Evolutionary conservation across 2,329 filamentous ascomycete genomes (phyloP).

Genomic region (Verticillium nubilum): DNA sequence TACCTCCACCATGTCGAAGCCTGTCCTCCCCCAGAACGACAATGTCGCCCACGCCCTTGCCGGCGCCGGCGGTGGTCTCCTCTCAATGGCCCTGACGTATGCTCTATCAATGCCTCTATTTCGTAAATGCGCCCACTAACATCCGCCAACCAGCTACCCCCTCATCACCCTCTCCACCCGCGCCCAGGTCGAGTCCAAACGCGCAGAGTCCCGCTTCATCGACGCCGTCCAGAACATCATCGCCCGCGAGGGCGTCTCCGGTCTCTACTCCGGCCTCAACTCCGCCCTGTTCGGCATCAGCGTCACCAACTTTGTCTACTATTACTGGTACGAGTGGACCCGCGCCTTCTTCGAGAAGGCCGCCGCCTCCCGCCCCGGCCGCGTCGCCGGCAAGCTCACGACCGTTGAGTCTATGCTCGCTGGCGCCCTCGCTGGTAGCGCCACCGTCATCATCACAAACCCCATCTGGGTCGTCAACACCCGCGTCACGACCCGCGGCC

Average conservation of each 20-base stretch:
- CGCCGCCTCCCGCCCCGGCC: conserved; percentile 67
- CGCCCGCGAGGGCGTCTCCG: conserved; percentile 81
- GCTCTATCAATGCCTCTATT: conserved; percentile 15
- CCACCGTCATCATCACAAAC: conserved; percentile 93
- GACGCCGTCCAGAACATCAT: conserved; percentile 82
- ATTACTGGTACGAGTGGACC: conserved; percentile 99
- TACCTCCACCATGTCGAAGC: conserved; percentile 39
- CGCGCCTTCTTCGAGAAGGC: conserved; percentile 79
- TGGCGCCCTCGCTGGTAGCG: conserved; percentile 86
- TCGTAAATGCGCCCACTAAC: conserved; percentile 4
- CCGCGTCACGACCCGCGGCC: conserved; percentile 87
- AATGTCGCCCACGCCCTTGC: conserved; percentile 95
- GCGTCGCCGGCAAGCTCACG: conserved; percentile 75
- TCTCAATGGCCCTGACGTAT: conserved; percentile 94
- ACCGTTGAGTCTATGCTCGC: conserved; percentile 93
- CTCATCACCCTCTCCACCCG: conserved; percentile 96
- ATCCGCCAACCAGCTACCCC: conserved; percentile 61
- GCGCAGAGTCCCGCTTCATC: conserved; percentile 78
- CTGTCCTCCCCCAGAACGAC: conserved; percentile 78
- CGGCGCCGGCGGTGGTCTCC: conserved; percentile 84
- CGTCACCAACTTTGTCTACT: conserved; percentile 99
- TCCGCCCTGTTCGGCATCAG: conserved; percentile 96
- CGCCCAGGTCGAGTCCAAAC: conserved; percentile 95
- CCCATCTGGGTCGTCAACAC: conserved; percentile 99
- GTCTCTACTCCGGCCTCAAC: conserved; percentile 89